Evolutionary conservation across 192 early-diverging fungal genomes (phyloP).

Genomic region (Cetraspora pellucida): DNA sequence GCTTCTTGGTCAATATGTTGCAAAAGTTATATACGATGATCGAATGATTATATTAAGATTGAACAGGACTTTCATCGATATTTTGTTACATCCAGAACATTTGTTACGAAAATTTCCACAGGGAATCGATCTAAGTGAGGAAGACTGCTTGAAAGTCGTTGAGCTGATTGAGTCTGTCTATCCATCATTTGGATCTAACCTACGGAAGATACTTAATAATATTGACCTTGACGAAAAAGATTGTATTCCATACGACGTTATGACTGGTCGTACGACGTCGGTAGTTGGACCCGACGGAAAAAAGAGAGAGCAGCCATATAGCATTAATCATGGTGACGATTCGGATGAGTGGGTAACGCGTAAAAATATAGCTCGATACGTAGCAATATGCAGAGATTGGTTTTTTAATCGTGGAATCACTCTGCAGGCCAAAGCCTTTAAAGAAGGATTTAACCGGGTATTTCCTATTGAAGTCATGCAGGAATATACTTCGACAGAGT

Average conservation of each 20-base stretch:
- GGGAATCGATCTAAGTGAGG: neutral
- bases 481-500: slow-evolving; percentile 74
- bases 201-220: neutral
- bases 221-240: neutral
- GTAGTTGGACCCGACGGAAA: too few relatives aligned
- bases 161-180: neutral
- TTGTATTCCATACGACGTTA: neutral
- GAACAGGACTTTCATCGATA: slow-evolving; percentile 10
- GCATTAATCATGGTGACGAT: neutral
- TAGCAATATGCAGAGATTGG: neutral
- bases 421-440: slow-evolving; percentile 83
- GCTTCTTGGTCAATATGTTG: slow-evolving; percentile 82
- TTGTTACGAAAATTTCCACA: neutral
- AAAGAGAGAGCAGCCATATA: neutral
- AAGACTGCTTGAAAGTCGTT: neutral
- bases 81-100: neutral
- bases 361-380: neutral
- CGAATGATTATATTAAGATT: slow-evolving; percentile 68
- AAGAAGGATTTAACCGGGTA: slow-evolving; percentile 78
- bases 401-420: slow-evolving; percentile 42
- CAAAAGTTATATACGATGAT: slow-evolving; percentile 84
- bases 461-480: slow-evolving; percentile 71
- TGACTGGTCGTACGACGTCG: neutral
- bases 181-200: neutral
- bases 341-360: neutral